Conservation (phyloP, 108 stramenopile species). For the Schizochytrium sp. region DNA sequence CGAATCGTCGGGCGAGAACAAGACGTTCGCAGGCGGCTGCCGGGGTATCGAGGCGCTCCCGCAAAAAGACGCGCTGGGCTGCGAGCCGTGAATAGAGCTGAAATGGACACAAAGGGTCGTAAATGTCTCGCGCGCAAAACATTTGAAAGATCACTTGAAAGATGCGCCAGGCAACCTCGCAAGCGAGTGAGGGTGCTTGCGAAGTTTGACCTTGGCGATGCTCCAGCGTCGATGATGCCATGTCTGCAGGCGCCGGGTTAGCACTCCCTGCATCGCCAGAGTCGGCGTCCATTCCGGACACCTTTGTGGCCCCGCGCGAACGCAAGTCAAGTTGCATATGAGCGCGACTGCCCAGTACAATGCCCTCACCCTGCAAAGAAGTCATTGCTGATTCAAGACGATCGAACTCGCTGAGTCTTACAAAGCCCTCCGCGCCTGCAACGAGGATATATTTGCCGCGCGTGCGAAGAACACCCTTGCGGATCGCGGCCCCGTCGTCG, state of each 20-base stretch:
- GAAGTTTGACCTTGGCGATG: background rate
- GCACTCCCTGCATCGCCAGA: background rate
- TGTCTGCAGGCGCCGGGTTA: background rate
- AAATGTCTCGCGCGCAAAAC: background rate
- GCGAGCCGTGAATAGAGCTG: background rate
- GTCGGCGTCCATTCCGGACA: background rate
- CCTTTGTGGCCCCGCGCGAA: no score
- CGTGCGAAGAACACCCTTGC: slow-evolving; percentile 37
- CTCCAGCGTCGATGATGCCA: background rate
- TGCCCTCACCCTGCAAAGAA: slow-evolving; percentile 17
- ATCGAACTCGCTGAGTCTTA: slow-evolving; percentile 37
- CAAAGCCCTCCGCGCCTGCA: slow-evolving; percentile 47
- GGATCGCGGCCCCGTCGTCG: slow-evolving; percentile 43
- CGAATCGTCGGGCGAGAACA: background rate
- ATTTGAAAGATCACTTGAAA: background rate
- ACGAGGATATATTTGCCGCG: slow-evolving; percentile 40
- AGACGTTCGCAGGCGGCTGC: background rate
- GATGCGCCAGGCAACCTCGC: background rate
- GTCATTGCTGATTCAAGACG: slow-evolving; percentile 19
- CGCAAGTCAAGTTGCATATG: slow-evolving; percentile 28
- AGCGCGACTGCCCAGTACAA: slow-evolving; percentile 42
- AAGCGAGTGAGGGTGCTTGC: background rate
- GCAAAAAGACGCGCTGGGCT: background rate
- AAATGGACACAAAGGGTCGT: background rate
- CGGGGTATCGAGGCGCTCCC: background rate